Evolutionary conservation across 2,329 filamentous ascomycete species (phyloP).

Genomic region (Penicillium verrucosum): DNA sequence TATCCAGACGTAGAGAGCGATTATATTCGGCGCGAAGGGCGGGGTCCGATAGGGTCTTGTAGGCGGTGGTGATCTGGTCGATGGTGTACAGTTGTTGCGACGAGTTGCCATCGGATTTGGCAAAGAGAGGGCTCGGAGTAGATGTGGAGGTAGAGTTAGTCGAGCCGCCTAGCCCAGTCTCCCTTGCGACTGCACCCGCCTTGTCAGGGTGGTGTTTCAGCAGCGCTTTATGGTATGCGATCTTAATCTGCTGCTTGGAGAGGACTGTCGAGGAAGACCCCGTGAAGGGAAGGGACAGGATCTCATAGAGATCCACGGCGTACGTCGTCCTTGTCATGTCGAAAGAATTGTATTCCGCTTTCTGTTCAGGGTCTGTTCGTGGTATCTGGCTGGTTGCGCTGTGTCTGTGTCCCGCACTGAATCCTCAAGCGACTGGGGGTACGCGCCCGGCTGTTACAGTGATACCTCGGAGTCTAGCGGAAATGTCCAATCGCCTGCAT

Average conservation of each 20-base stretch:
- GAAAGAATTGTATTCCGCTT: neutral
- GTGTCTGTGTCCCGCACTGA: neutral
- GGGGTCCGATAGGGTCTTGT: conserved; percentile 51
- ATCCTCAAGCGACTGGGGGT: neutral
- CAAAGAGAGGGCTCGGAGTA: neutral
- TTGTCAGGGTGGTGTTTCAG: conserved; percentile 61
- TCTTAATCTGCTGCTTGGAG: conserved; percentile 47
- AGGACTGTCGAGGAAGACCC: conserved; percentile 21
- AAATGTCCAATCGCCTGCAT: neutral
- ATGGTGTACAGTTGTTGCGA: conserved; percentile 40
- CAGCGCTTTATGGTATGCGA: conserved; percentile 57
- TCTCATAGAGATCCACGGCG: conserved; percentile 37
- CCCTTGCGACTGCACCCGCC: conserved; percentile 20
- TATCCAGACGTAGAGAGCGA: conserved; percentile 38
- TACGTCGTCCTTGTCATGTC: conserved; percentile 15
- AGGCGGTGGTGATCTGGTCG: conserved; percentile 60
- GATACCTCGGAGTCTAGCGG: neutral
- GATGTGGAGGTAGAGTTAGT: neutral
- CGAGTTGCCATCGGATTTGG: neutral
- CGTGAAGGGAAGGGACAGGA: conserved; percentile 39
- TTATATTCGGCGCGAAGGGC: conserved; percentile 49
- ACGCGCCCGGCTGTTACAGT: neutral
- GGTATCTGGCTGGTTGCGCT: neutral
- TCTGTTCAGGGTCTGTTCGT: neutral
- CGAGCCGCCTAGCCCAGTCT: neutral